Evolutionary conservation across 2,329 filamentous ascomycete species (phyloP), one percentile per base, ranked within the genome.

Genomic region (Colletotrichum sp.): DNA sequence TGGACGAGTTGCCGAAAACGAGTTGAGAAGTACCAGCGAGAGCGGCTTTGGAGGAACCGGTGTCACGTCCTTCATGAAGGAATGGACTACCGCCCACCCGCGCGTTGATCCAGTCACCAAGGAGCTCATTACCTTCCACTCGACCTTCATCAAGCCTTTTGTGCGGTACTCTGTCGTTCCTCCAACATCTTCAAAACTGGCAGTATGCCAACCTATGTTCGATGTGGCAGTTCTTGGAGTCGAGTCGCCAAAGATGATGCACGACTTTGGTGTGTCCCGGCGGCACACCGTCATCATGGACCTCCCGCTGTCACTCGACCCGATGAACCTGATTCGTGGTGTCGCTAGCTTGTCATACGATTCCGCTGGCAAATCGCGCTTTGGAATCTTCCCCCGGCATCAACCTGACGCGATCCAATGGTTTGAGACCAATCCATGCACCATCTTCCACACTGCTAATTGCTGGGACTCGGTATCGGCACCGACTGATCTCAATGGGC

Each of bases 401-500:
- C 79, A 86, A 15, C 92, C 92, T 2, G 79, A 88, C 2, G 82
- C 84, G 2, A 86, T 93, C 4, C 86, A 87, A 12, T 94, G 93
- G 92, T 94, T 93, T 74, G 89, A 93, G 81, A 93, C 92, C 0
- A 88, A 88, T 13, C 86, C 91, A 8, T 94, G 91, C 77, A 91
- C 91, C 77, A 93, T 94, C 58, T 93, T 94, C 75, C 93, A 94
- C 77, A 93, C 92, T 0, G 93, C 91, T 1, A 94, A 93, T 76
- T 90, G 90, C 3, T 95, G 93, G 93, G 91, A 94, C 66, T 86
- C 88, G 6, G 3, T 31, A 9, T 51, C 47, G 11, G 13, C 57
- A 9, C 9, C 27, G 6, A 9, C n/a, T 6, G 69, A 72, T 7
- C 8, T 18, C 15, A 67, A 72, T 24, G 57, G 57, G 6, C 76